Conservation (phyloP, 1,139 yeast genomes). For the Meyerozyma elateridarum region DNA sequence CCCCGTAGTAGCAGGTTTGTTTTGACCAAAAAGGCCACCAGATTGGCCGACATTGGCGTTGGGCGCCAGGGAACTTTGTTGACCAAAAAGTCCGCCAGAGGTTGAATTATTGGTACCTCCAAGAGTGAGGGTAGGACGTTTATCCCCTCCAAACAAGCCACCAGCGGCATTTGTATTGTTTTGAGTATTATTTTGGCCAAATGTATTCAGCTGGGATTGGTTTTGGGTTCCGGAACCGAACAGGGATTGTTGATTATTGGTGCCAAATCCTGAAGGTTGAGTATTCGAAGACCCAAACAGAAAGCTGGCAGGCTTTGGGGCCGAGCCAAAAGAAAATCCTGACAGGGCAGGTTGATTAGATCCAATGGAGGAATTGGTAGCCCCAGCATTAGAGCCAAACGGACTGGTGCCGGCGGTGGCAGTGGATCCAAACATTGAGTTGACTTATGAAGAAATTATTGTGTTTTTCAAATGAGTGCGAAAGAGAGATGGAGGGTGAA, state of each 20-base stretch:
- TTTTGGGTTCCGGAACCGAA: slow-evolving; percentile 5
- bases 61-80: slow-evolving; percentile 5
- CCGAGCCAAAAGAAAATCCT: slow-evolving; percentile 3
- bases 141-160: slow-evolving; percentile 12
- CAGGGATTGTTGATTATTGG: slow-evolving; percentile 8
- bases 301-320: not conserved
- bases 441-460: no score
- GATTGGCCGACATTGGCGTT: slow-evolving; percentile 32
- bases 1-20: slow-evolving; percentile 9
- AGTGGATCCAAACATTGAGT: slow-evolving; percentile 2
- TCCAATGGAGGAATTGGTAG: not conserved
- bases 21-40: slow-evolving; percentile 13
- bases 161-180: slow-evolving; percentile 8
- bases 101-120: slow-evolving; percentile 3
- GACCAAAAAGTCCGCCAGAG: slow-evolving; percentile 9
- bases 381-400: slow-evolving; percentile 2
- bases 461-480: no score
- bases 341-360: not conserved
- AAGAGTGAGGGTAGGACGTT: slow-evolving; percentile 2
- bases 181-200: slow-evolving; percentile 9
- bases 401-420: not conserved
- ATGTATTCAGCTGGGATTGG: slow-evolving; percentile 5
- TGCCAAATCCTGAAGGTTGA: slow-evolving; percentile 3
- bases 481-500: not conserved
- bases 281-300: slow-evolving; percentile 2